Conservation (phyloP, 2,329 filamentous ascomycete genomes). For the Exophiala phaeomuriformis region DNA sequence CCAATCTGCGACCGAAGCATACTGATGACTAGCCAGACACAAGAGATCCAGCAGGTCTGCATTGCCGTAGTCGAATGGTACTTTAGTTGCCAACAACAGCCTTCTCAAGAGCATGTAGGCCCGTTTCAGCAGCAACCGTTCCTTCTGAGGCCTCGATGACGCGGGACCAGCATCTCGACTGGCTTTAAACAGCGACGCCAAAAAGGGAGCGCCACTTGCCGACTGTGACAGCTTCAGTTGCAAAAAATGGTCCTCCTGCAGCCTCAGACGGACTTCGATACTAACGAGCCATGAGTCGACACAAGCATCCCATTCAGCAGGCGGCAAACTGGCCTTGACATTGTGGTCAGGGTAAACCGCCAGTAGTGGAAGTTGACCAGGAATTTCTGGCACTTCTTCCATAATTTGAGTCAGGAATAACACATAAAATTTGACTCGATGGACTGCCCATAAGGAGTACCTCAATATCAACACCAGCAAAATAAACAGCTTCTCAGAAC, state of each 20-base stretch:
- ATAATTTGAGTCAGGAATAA: constrained; percentile 1
- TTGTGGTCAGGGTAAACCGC: constrained; percentile 66
- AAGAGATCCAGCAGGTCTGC: constrained; percentile 17
- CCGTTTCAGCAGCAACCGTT: constrained; percentile 50
- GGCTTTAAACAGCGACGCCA: constrained; percentile 17
- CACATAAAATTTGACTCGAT: neutral
- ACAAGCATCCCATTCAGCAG: constrained; percentile 69
- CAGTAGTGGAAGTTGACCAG: constrained; percentile 54
- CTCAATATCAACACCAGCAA: too few relatives aligned
- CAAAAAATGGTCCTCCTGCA: constrained; percentile 51
- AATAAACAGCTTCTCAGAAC: too few relatives aligned
- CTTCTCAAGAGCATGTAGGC: constrained; percentile 59
- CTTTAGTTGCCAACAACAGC: constrained; percentile 41
- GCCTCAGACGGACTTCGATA: constrained; percentile 55
- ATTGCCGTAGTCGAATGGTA: constrained; percentile 8
- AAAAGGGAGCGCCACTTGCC: constrained; percentile 15
- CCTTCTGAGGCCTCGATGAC: constrained; percentile 12
- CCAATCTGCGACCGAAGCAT: constrained; percentile 16
- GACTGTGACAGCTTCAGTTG: constrained; percentile 37
- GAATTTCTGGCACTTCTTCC: constrained; percentile 15
- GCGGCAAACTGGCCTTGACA: constrained; percentile 59
- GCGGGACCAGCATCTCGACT: neutral
- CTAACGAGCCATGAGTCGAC: constrained; percentile 69
- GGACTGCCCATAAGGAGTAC: too few relatives aligned
- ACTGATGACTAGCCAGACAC: constrained; percentile 13